Percentiles rank a stretch among this genome's conserved stretches.
Evolutionary conservation across 2,329 filamentous ascomycete genomes (phyloP).

Genomic region (Penicillium sp.): DNA sequence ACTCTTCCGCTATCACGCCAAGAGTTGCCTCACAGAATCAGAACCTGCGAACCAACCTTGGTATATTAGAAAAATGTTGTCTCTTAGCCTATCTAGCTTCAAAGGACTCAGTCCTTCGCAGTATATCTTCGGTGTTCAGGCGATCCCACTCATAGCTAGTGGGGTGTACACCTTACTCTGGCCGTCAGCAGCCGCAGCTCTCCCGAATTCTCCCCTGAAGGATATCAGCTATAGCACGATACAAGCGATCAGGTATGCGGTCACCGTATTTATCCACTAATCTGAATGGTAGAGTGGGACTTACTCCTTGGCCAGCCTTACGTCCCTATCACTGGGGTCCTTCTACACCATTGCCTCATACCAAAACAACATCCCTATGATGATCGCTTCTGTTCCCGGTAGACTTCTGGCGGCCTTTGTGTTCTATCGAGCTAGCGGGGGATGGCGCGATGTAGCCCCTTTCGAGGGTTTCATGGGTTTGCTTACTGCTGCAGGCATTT

Average conservation of each 20-base stretch:
- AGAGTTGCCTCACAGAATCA: background rate
- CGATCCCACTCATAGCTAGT: constrained; percentile 19
- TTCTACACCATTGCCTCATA: constrained; percentile 22
- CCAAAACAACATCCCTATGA: constrained; percentile 26
- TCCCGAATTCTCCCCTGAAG: constrained; percentile 17
- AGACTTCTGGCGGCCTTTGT: constrained; percentile 20
- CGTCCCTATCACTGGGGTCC: constrained; percentile 18
- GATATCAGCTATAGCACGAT: constrained; percentile 17
- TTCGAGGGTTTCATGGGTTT: constrained; percentile 23
- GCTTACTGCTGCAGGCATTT: constrained; percentile 17
- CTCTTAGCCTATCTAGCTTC: background rate
- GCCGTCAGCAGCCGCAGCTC: constrained; percentile 10
- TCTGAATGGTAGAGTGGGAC: background rate
- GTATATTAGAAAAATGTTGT: background rate
- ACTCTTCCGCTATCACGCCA: background rate
- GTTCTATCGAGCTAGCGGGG: constrained; percentile 14
- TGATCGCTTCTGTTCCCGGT: constrained; percentile 18
- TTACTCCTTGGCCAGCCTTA: constrained; percentile 10
- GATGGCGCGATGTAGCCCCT: constrained; percentile 20
- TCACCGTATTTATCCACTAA: too few species aligned
- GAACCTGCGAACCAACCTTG: background rate
- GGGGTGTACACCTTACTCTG: constrained; percentile 20
- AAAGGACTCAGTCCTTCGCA: constrained; percentile 5
- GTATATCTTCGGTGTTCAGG: constrained; percentile 23
- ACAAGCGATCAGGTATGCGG: constrained; percentile 22